A percentile compares a stretch with the other conserved stretches of the same genome.
Conservation (phyloP, 495 filamentous ascomycete genomes). For the Sphaerosporella brunnea region DNA sequence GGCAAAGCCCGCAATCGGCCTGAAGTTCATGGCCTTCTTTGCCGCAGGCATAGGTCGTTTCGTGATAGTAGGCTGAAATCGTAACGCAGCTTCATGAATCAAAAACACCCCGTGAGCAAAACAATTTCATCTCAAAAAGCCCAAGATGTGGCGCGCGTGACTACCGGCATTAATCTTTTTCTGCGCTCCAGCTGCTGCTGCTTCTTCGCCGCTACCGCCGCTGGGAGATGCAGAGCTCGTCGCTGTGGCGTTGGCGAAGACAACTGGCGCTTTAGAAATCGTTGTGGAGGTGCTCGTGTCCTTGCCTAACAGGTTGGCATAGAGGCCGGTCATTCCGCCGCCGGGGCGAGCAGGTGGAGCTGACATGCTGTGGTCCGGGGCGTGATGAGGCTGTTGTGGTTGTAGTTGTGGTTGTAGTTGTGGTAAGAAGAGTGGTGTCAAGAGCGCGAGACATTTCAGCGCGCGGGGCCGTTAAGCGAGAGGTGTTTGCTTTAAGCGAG, state of each 20-base stretch:
- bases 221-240: constrained; percentile 6
- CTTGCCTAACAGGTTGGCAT: constrained; percentile 44
- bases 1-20: constrained; percentile 26
- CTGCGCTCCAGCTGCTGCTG: constrained; percentile 31
- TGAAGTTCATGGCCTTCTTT: constrained; percentile 42
- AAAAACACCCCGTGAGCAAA: constrained; percentile 13
- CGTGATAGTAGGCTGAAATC: constrained; percentile 59
- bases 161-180: constrained; percentile 71
- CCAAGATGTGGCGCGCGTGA: constrained; percentile 7
- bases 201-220: constrained; percentile 30
- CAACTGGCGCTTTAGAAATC: constrained; percentile 63
- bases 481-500: no score
- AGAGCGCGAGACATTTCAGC: no score
- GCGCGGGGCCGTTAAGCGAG: no score
- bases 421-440: background rate
- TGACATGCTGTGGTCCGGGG: constrained; percentile 9
- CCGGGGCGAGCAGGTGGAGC: constrained; percentile 14
- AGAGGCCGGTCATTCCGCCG: constrained; percentile 30
- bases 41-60: constrained; percentile 47
- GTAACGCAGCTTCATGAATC: constrained; percentile 43
- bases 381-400: no score
- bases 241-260: constrained; percentile 40
- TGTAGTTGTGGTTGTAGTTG: background rate
- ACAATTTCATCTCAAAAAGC: background rate
- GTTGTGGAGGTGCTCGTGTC: constrained; percentile 36